Conservation (phyloP, 2,329 filamentous ascomycete species). For the Hypoxylon rubiginosum region DNA sequence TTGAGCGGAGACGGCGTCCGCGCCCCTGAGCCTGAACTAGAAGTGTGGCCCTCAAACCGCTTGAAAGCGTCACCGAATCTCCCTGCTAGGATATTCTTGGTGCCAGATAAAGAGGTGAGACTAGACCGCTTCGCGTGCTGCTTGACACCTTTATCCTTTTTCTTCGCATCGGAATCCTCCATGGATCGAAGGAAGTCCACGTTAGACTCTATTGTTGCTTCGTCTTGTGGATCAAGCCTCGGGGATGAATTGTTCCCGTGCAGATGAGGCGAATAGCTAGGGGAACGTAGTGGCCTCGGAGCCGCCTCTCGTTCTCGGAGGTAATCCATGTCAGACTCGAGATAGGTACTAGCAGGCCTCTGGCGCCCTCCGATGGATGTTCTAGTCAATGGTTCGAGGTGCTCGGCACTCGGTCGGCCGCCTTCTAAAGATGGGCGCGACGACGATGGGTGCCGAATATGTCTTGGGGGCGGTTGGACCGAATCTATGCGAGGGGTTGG, state of each 20-base stretch:
- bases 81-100: constrained; percentile 86
- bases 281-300: constrained; percentile 57
- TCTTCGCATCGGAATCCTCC: constrained; percentile 74
- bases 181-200: constrained; percentile 85
- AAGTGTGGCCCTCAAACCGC: constrained; percentile 78
- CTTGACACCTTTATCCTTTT: constrained; percentile 66
- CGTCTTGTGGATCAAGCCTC: constrained; percentile 64
- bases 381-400: constrained; percentile 71
- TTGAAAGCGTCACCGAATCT: constrained; percentile 96
- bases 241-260: constrained; percentile 58
- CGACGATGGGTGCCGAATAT: constrained; percentile 61
- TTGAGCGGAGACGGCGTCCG: constrained; percentile 65
- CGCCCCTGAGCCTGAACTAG: constrained; percentile 48
- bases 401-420: constrained; percentile 74
- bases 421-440: constrained; percentile 79
- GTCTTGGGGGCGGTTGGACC: constrained; percentile 52
- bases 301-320: constrained; percentile 80
- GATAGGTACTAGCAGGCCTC: constrained; percentile 84
- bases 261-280: constrained; percentile 53
- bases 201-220: constrained; percentile 79
- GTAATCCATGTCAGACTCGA: constrained; percentile 86
- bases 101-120: constrained; percentile 77
- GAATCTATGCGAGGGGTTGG: constrained; percentile 51
- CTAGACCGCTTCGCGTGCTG: constrained; percentile 78
- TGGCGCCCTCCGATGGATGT: constrained; percentile 67